Evolutionary conservation across 2,329 filamentous ascomycete species (phyloP).

Genomic region (Claviceps africana): DNA sequence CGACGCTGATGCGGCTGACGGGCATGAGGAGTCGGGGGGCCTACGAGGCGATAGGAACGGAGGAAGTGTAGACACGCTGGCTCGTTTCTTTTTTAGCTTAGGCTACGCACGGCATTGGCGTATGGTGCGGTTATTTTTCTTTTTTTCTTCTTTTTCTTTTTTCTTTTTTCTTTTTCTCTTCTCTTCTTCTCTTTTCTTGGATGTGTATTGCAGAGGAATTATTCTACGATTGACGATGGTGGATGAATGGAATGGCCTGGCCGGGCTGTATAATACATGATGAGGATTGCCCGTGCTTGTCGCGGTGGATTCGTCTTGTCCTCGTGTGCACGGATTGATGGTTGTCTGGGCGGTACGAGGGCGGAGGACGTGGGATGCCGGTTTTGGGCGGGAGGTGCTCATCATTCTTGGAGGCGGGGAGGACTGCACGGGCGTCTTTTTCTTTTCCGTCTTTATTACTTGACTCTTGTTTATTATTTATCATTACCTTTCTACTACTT

Average conservation of each 20-base stretch:
- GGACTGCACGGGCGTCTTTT: too few species aligned
- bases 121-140: neutral
- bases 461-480: too few species aligned
- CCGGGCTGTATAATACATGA: neutral
- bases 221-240: neutral
- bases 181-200: neutral
- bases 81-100: neutral
- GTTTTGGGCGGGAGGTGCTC: too few species aligned
- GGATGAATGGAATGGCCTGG: neutral
- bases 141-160: neutral
- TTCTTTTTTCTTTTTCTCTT: neutral
- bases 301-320: too few species aligned
- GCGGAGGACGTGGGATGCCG: too few species aligned
- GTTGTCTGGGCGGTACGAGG: too few species aligned
- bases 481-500: too few species aligned
- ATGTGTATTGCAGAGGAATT: neutral
- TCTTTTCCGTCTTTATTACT: too few species aligned
- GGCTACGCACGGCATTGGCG: neutral
- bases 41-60: constrained; percentile 49
- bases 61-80: constrained; percentile 28
- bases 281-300: neutral
- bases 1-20: constrained; percentile 48
- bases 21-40: constrained; percentile 36
- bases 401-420: too few species aligned
- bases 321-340: too few species aligned